phyloP scores from a whole-genome alignment of 305 asterid species.

The Nicotiana rustica region DNA sequence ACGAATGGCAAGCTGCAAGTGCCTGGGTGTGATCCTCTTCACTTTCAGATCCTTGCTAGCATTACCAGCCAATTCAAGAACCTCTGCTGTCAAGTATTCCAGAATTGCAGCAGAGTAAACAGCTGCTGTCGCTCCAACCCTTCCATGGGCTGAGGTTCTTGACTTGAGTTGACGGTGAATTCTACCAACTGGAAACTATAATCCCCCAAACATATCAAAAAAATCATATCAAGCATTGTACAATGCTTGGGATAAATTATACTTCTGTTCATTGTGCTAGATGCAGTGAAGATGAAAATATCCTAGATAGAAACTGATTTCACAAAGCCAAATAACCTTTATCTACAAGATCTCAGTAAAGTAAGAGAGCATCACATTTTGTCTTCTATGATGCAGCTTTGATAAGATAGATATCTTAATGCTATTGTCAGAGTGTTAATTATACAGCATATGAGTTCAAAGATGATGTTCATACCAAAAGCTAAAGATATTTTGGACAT shows the following conservation, averaged over 20 bases:
- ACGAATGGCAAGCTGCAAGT: constrained; percentile 86
- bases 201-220: constrained; percentile 20
- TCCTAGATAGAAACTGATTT: background rate
- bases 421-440: background rate
- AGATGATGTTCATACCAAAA: background rate
- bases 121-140: constrained; percentile 95
- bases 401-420: background rate
- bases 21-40: constrained; percentile 91
- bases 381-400: background rate
- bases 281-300: background rate
- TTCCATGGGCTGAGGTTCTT: constrained; percentile 79
- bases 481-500: background rate
- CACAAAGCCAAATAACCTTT: background rate
- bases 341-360: background rate
- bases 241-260: background rate
- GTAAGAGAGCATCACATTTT: background rate
- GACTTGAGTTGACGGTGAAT: constrained; percentile 91
- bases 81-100: constrained; percentile 87
- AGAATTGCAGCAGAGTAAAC: constrained; percentile 90
- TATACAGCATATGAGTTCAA: background rate
- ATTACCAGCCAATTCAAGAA: constrained; percentile 92
- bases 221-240: background rate
- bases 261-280: background rate
- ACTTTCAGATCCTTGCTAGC: constrained; percentile 94
- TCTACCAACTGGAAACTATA: constrained; percentile 87